Evolutionary conservation across 768 basidiomycete genomes (phyloP).

Genomic region (Termitomyces bulborhizus): DNA sequence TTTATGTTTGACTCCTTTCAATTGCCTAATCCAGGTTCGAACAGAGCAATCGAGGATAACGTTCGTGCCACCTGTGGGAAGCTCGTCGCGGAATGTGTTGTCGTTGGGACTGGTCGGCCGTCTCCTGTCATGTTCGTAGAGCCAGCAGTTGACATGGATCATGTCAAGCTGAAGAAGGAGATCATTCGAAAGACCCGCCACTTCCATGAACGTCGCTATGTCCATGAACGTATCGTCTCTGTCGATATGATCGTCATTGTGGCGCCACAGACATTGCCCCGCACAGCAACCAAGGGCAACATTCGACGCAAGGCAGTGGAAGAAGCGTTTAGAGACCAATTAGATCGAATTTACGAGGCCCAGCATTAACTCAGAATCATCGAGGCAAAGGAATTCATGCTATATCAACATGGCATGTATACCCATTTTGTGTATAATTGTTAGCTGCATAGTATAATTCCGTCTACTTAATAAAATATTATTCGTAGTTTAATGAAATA

Average conservation of each 20-base stretch:
- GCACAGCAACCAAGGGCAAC: slow-evolving; percentile 76
- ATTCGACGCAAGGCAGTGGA: slow-evolving; percentile 72
- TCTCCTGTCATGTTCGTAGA: slow-evolving; percentile 74
- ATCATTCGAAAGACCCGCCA: slow-evolving; percentile 64
- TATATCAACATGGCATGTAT: background rate
- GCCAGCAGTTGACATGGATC: slow-evolving; percentile 44
- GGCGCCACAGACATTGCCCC: slow-evolving; percentile 52
- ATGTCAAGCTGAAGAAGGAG: slow-evolving; percentile 55
- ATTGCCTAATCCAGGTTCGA: slow-evolving; percentile 9
- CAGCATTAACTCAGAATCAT: background rate
- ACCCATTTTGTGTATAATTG: background rate
- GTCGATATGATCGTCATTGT: slow-evolving; percentile 61
- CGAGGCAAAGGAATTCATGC: background rate
- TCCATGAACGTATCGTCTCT: slow-evolving; percentile 69
- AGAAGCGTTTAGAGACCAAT: slow-evolving; percentile 45
- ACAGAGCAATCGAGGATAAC: slow-evolving; percentile 71
- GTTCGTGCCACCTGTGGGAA: slow-evolving; percentile 55
- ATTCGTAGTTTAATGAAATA: background rate
- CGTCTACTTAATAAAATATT: too few species aligned
- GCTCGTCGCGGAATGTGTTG: slow-evolving; percentile 67
- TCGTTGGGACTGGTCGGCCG: slow-evolving; percentile 71
- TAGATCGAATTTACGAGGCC: slow-evolving; percentile 48
- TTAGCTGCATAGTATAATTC: background rate
- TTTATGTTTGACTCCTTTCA: background rate
- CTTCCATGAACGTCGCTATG: slow-evolving; percentile 68